These are phyloP conservation scores for Paramecium caudatum DNA, from an alignment of 73 alveolate genomes.

Conservation along the genomic window DNA sequence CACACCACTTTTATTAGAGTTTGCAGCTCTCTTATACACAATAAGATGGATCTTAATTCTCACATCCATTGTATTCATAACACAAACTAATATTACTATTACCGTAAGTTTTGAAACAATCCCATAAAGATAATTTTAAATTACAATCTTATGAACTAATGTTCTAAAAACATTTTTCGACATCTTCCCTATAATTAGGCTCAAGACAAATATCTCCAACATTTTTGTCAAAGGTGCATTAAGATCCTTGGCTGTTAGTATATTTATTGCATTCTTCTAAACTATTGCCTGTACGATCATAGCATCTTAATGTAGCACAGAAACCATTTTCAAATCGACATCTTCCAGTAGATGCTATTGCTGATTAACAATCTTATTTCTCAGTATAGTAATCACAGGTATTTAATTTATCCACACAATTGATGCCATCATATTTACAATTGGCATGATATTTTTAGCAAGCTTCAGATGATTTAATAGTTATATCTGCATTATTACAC, in stretches of 20 bases:
- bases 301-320: conserved; percentile 9
- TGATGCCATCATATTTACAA: conserved; percentile 23
- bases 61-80: background rate
- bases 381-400: background rate
- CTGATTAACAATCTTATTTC: background rate
- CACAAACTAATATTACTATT: background rate
- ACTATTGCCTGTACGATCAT: background rate
- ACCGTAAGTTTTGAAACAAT: background rate
- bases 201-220: background rate
- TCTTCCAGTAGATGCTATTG: background rate
- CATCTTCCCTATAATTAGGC: background rate
- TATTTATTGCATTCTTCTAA: background rate
- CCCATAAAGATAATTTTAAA: background rate
- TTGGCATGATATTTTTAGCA: background rate
- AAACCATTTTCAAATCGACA: background rate
- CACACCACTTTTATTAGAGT: too few species aligned
- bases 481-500: background rate
- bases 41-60: background rate
- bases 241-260: background rate
- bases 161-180: background rate
- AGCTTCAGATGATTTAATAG: background rate
- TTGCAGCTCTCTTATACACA: too few species aligned
- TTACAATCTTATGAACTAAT: background rate
- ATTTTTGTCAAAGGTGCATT: background rate
- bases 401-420: background rate